These are phyloP conservation scores for Podospora comata DNA, from an alignment of 495 filamentous ascomycete genomes.

Conservation along the genomic window DNA sequence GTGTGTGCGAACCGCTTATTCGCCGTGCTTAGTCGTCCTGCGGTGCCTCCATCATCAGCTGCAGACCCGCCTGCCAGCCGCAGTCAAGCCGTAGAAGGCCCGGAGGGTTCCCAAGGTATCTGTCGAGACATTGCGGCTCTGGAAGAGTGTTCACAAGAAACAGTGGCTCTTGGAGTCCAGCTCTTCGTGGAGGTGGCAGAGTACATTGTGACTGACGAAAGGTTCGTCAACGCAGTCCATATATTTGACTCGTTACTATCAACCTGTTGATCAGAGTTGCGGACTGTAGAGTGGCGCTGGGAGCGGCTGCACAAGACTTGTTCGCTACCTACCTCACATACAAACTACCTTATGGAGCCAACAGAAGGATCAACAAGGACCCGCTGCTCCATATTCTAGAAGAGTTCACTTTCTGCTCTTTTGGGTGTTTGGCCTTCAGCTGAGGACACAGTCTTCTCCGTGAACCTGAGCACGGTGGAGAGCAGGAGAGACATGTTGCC, in stretches of 20 bases:
- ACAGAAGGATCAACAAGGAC: too few species aligned
- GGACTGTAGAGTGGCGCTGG: too few species aligned
- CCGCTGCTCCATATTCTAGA: too few species aligned
- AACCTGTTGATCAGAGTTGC: too few species aligned
- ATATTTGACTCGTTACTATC: too few species aligned
- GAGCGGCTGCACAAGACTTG: too few species aligned
- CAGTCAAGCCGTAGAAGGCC: neutral
- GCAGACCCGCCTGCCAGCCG: neutral
- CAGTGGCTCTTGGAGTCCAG: neutral
- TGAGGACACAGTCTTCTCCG: neutral
- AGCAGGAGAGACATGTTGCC: neutral
- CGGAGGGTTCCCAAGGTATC: too few species aligned
- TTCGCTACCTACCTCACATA: too few species aligned
- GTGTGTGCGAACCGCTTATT: neutral
- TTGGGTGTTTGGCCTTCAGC: neutral
- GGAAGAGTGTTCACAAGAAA: neutral
- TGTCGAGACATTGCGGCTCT: neutral
- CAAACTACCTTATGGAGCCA: too few species aligned
- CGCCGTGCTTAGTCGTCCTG: neutral
- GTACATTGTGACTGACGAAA: too few species aligned
- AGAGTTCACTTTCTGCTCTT: neutral
- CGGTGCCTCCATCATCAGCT: neutral
- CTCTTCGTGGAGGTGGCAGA: too few species aligned
- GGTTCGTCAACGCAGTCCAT: too few species aligned
- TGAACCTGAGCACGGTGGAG: neutral